These are phyloP conservation scores for Lasiodiplodia citricola DNA, from an alignment of 2,329 filamentous ascomycete genomes.

Conservation along the genomic window DNA sequence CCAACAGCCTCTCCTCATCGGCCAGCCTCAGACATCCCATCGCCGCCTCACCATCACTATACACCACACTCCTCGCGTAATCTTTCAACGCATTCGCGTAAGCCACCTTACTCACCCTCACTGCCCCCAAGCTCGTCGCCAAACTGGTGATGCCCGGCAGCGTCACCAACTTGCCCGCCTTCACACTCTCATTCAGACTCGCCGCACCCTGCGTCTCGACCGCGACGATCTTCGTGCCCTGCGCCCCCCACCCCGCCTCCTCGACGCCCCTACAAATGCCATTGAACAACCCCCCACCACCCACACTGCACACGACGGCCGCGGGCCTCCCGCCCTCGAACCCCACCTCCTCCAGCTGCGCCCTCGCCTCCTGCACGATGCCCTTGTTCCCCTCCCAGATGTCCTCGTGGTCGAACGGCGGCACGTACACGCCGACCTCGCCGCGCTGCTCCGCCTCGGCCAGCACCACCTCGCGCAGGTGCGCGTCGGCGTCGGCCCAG, in stretches of 20 bases:
- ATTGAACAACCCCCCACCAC: slow-evolving; percentile 81
- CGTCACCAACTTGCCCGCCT: slow-evolving; percentile 61
- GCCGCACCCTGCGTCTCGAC: slow-evolving; percentile 79
- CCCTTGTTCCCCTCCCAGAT: slow-evolving; percentile 71
- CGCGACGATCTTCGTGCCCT: slow-evolving; percentile 61
- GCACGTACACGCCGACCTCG: slow-evolving; percentile 64
- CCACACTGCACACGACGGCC: slow-evolving; percentile 77
- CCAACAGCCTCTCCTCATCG: slow-evolving; percentile 79
- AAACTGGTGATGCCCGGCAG: slow-evolving; percentile 75
- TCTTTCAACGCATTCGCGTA: background rate
- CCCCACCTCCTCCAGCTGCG: slow-evolving; percentile 47
- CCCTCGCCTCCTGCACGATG: slow-evolving; percentile 59
- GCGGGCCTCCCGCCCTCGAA: slow-evolving; percentile 58
- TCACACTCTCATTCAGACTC: slow-evolving; percentile 67
- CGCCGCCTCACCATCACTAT: slow-evolving; percentile 79
- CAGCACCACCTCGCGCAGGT: slow-evolving; percentile 64
- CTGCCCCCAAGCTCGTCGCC: slow-evolving; percentile 75
- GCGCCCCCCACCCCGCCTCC: slow-evolving; percentile 31
- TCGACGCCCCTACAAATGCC: slow-evolving; percentile 75
- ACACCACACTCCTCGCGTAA: slow-evolving; percentile 65
- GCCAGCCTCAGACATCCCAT: slow-evolving; percentile 77
- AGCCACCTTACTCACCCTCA: slow-evolving; percentile 61
- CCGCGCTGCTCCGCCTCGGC: slow-evolving; percentile 32
- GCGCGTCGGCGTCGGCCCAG: slow-evolving; percentile 71
- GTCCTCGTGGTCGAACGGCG: slow-evolving; percentile 71